Evolutionary conservation across 345 rosid genomes (phyloP), one percentile per base, ranked within the genome.

Genomic region (Syzygium jambos): DNA sequence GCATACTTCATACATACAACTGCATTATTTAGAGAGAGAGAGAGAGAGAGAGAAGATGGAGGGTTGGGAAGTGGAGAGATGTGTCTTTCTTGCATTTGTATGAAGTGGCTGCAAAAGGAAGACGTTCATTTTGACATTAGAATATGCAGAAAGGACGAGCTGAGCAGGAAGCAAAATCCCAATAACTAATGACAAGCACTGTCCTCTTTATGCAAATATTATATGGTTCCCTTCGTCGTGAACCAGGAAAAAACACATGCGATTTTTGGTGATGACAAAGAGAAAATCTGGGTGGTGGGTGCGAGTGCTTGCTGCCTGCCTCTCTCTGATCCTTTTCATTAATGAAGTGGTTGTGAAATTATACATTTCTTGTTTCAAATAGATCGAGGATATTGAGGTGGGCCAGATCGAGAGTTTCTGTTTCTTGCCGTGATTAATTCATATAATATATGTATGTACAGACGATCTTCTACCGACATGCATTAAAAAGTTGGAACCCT

Each of bases 41-140:
- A 30, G 78, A 54, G 57, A 54, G 57, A 14, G 73, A 61, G 17
- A 61, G 68, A 59, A 61, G 13, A 68, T 34, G 80, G 46, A 68
- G 34, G 80, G 46, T 34, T 68, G 80, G 80, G 80, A 68, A 68
- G 46, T 68, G 78, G 78, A 8, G 59, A 9, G 46, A 88, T 53
- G 88, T 86, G 84, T 85, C 57, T 85, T 88, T 56, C 73, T 51
- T 86, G 78, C 56, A 43, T 83, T 87, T n/a, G 78, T 53, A 78
- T 63, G 90, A 84, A 89, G 90, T 89, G 89, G 89, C 86, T 89
- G 73, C 59, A n/a, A 78, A 85, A 19, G 86, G 86, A 84, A 80
- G 88, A 83, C n/a, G 52, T 51, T 49, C 13, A 49, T 43, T 21
- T 86, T 84, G 41, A 30, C 51, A 83, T 43, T 87, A 25, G 53